Base-by-base conservation (phyloP, 2,329 filamentous ascomycete genomes). In the Ceratocystis harringtonii region DNA sequence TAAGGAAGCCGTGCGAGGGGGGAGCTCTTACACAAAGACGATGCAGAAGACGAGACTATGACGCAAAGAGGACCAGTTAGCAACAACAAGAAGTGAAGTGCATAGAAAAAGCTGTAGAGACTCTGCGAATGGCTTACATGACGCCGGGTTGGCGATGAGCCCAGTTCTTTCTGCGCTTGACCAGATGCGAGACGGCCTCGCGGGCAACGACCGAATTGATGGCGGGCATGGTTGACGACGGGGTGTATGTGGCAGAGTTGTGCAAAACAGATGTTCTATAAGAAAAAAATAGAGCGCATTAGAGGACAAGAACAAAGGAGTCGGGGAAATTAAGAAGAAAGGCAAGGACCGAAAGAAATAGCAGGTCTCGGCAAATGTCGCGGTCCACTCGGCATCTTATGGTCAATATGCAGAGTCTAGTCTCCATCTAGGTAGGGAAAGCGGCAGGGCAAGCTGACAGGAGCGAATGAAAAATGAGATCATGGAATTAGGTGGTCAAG, bases 101-200 rank as follows among this genome's bases (percentile, higher is more conserved):
- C 5, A 0, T 19, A 30, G 15, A 63, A 36, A 12, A 57, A 19
- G 48, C 7, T 61, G 19, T 22, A 19, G 17, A 41, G 36, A 41
- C 36, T 41, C 10, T 41, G 36, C 36, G 22, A 7, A 3, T 8
- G 30, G 19, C 66, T 67, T 67, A 65, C 68, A 78, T 72, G 69
- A 76, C 75, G 70, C 76, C 76, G 63, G 72, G 71, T 64, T 78
- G 73, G 65, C 70, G 68, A 36, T 71, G 66, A 63, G 76, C 71
- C 75, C 75, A 78, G 74, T 73, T 78, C 68, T 73, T 66, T 55
- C 25, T 55, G 67, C 76, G 76, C 75, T 76, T 77, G 69, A 69
- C 71, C 60, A 78, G 72, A 72, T 73, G 69, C 61, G 75, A 69
- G 70, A 73, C 74, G 66, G 71, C 70, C 70, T 75, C 73, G 70